Evolutionary conservation across 148 eudicot species (phyloP), one percentile per base, ranked within the genome.

Genomic region (Chenopodium album): DNA sequence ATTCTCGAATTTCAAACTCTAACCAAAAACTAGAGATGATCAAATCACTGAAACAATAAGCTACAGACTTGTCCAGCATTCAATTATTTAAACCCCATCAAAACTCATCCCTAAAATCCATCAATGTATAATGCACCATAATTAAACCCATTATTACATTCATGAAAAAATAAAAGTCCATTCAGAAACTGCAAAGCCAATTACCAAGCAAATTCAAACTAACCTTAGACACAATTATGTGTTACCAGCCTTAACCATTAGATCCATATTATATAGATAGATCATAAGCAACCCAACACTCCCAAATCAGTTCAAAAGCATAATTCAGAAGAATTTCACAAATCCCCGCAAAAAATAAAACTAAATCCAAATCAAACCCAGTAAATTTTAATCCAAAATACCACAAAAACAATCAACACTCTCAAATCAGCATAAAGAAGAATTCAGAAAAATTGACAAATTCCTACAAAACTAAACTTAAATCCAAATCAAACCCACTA

Each of bases 31-130:
- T 14, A 11, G 26, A n/a, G 56, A 31, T 59, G 46, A 20, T 73
- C 20, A 19, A 9, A 26, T 22, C 48, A 10, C 28, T 10, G 52
- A 28, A 22, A 9, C 16, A 71, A 26, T 29, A 56, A 41, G 70
- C 32, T 10, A 9, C 76, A 82, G 11, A 71, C 19, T 46, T 83
- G 7, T 62, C 31, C 52, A 2, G 26, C 81, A 82, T 59, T 29
- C 65, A 67, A 34, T 54, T 31, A 63, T 68, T 56, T 4, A 56
- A 56, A 17, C 19, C 62, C 1, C 62, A 56, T 56, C 62, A 56
- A 17, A 56, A 52, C 1, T 34, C 28, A 23, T 31, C 54, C 47
- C 28, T 69, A 10, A 68, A 69, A 68, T 16, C 13, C 12, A 68
- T 31, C 37, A 20, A 26, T 54, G 37, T 47, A 60, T 59, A 46